Evolutionary conservation across 441 rosid species (phyloP), one percentile per base, ranked within the genome.

Genomic region (Populus hybrid): DNA sequence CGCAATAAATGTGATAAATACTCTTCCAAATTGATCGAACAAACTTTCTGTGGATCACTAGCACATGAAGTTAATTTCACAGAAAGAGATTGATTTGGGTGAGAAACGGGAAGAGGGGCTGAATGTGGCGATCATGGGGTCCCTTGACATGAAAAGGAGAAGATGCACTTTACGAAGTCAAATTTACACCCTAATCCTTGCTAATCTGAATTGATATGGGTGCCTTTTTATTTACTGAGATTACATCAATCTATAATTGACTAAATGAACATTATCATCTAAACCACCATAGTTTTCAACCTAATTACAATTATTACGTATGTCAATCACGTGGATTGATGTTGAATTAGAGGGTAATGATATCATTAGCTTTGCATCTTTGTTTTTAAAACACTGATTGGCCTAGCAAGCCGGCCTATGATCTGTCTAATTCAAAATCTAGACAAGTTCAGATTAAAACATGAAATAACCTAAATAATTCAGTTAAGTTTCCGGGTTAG

Each of bases 381-480:
- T 34, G 0, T 34, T 34, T 6, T 6, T 34, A 34, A 34, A 34
- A 34, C 8, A 34, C 0, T 34, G 8, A 34, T 34, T 1, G 36
- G 8, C 8, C 36, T 34, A 34, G 8, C 0, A 34, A 34, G 36
- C 36, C 36, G 8, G 1, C 36, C 36, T 34, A 34, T 6, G 0
- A 34, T 1, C 1, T 34, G 36, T 34, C 1, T 34, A 34, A 34
- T 34, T 0, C 0, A 1, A 34, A 1, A 34, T 34, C 0, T 34
- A 1, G 1, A 34, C 1, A 1, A 0, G 0, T 34, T 34, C 1
- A 6, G 1, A 6, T 34, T 34, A 0, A 34, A 34, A 0, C 6
- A 32, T 0, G 0, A 32, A 32, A 32, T 32, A 32, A 32, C 34
- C 1, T 32, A 0, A 32, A 32, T 32, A 32, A 32, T 32, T 32